Conservation (phyloP, 495 filamentous ascomycete genomes). For the Xylaria bambusicola region DNA sequence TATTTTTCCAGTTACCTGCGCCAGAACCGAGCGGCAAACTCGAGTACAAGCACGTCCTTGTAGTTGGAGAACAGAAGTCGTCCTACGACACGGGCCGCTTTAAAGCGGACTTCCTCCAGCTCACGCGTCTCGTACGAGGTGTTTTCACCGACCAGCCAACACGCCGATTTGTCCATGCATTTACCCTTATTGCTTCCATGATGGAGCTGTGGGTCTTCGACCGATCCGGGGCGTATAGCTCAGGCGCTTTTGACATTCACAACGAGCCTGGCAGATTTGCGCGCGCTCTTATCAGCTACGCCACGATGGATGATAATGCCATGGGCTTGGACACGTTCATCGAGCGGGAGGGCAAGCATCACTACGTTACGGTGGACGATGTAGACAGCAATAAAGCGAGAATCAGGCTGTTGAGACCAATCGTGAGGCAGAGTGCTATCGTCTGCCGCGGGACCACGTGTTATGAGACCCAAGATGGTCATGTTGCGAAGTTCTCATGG, state of each 20-base stretch:
- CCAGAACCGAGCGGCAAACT: neutral
- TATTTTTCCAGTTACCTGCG: neutral
- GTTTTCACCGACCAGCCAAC: conserved; percentile 12
- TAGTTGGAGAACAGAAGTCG: neutral
- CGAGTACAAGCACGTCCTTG: neutral
- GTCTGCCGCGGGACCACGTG: conserved; percentile 12
- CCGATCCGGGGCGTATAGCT: conserved; percentile 38
- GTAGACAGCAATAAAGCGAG: neutral
- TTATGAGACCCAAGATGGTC: neutral
- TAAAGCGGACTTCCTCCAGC: conserved; percentile 3
- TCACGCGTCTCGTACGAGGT: conserved; percentile 1
- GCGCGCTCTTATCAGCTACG: conserved; percentile 31
- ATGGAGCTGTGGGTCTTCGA: conserved; percentile 44
- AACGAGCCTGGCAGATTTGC: conserved; percentile 24
- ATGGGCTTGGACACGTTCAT: conserved; percentile 26
- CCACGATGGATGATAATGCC: conserved; percentile 31
- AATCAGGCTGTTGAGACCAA: neutral
- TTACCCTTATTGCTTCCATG: conserved; percentile 26
- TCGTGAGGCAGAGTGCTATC: neutral
- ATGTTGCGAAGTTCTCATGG: conserved; percentile 18
- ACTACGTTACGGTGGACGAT: conserved; percentile 5
- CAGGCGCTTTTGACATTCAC: conserved; percentile 34
- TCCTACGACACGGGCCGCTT: neutral
- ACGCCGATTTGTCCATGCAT: conserved; percentile 34
- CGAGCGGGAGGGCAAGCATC: conserved; percentile 6